Conservation (phyloP, 108 stramenopile genomes). For the Pseudonitzschia multiseries region DNA sequence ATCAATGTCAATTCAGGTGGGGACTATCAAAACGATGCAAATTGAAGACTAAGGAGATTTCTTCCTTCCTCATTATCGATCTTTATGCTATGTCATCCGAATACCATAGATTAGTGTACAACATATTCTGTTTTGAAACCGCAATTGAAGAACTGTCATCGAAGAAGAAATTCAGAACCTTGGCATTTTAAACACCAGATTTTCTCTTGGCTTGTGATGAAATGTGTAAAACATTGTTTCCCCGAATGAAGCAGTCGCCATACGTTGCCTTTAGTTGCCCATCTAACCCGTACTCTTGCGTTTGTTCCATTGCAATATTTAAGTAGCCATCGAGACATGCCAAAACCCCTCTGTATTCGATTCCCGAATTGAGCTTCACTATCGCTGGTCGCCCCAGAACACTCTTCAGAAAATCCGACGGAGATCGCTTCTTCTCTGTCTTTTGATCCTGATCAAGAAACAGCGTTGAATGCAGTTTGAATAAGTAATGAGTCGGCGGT, state of each 20-base stretch:
- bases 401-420: slow-evolving; percentile 86
- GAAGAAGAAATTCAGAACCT: neutral
- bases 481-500: neutral
- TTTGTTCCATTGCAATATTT: slow-evolving; percentile 99
- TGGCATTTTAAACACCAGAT: neutral
- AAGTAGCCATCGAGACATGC: slow-evolving; percentile 99
- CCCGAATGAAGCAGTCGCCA: slow-evolving; percentile 99
- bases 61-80: no score
- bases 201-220: slow-evolving; percentile 64
- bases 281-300: slow-evolving; percentile 95
- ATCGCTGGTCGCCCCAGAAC: slow-evolving; percentile 91
- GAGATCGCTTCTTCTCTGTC: slow-evolving; percentile 66
- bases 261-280: slow-evolving; percentile 97
- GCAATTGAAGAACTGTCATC: no score
- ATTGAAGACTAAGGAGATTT: no score
- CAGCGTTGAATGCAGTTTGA: neutral
- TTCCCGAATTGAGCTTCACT: slow-evolving; percentile 96
- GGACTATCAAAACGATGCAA: no score
- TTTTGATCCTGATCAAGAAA: slow-evolving; percentile 4
- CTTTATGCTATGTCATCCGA: no score
- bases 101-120: no score
- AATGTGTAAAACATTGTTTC: slow-evolving; percentile 95
- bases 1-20: no score
- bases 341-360: slow-evolving; percentile 95
- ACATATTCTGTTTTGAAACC: no score